Evolutionary conservation across 2,329 filamentous ascomycete genomes (phyloP).

Genomic region (Ciborinia camelliae): DNA sequence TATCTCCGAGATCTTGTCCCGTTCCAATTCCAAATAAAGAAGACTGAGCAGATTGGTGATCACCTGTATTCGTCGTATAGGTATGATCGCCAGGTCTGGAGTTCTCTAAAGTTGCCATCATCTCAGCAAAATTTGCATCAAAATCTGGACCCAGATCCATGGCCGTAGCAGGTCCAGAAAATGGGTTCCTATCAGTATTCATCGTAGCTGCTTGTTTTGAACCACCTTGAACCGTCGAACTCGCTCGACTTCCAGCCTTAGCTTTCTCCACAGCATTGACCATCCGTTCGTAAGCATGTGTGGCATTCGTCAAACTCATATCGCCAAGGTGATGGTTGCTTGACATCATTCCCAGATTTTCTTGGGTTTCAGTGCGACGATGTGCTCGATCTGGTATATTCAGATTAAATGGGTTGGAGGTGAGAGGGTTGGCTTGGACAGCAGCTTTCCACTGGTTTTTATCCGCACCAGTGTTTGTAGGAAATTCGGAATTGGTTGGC

Average conservation of each 20-base stretch:
- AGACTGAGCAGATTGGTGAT: neutral
- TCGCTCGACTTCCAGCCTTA: neutral
- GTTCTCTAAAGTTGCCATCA: neutral
- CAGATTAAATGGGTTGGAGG: neutral
- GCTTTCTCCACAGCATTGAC: neutral
- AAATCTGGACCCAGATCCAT: neutral
- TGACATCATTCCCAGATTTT: neutral
- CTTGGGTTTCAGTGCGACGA: neutral
- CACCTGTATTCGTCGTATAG: no score
- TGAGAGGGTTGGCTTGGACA: neutral
- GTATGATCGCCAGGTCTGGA: neutral
- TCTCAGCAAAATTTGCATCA: neutral
- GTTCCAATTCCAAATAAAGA: neutral
- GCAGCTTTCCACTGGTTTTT: neutral
- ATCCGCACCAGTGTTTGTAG: neutral
- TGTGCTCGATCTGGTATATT: neutral
- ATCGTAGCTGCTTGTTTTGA: neutral
- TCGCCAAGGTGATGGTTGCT: neutral
- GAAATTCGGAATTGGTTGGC: neutral
- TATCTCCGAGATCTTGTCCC: neutral
- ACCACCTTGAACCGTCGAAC: neutral
- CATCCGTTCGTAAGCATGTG: neutral
- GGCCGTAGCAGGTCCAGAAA: neutral
- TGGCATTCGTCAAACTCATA: neutral
- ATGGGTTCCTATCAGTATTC: neutral